Evolutionary conservation across 202 grass and related monocot species (phyloP), one percentile per base, ranked within the genome.

Genomic region (Musa balbisiana): DNA sequence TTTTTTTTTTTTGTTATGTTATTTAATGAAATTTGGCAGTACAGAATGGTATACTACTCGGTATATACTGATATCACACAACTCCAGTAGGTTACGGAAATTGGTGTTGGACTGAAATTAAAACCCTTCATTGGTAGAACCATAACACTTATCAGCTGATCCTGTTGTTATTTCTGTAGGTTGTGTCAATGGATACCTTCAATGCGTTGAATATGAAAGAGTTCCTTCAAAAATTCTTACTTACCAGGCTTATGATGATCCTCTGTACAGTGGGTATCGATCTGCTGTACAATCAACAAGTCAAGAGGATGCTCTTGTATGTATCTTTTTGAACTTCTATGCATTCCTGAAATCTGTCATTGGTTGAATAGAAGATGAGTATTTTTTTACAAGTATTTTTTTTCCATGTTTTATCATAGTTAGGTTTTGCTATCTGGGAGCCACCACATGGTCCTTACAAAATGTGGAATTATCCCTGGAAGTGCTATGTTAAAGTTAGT

Each of bases 201-300:
- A 88, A 76, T 99, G 95, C 82, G 86, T 95, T 84, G 91, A 90
- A 76, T 99, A 99, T 78, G 89, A 92, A 73, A 87, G 91, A 80
- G 83, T 99, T 67, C 91, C 91, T 69, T 95, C 89, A 49, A 99
- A 99, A 86, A 95, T 99, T 80, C 88, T 95, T 79, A 84, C 85
- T 55, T 99, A 95, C 79, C 89, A 99, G 90, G 89, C 91, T 77
- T 81, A 76, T 80, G 95, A 99, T 89, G 95, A 99, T 87, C 88
- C 85, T 85, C 64, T 95, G 73, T 99, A 95, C 81, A 99, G 87
- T 63, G 89, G 91, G 19, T 99, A 99, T 71, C 85, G 89, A 50
- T 92, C 85, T 79, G 83, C 95, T 73, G 95, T 90, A 62, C 87
- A 92, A 78, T 88, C 95, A 78, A 85, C 87, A 56, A 60, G 87